A percentile compares a stretch with the other conserved stretches of the same genome.
These are phyloP conservation scores for Exophiala oligosperma DNA, from an alignment of 2,329 filamentous ascomycete species.

Conservation along the genomic window DNA sequence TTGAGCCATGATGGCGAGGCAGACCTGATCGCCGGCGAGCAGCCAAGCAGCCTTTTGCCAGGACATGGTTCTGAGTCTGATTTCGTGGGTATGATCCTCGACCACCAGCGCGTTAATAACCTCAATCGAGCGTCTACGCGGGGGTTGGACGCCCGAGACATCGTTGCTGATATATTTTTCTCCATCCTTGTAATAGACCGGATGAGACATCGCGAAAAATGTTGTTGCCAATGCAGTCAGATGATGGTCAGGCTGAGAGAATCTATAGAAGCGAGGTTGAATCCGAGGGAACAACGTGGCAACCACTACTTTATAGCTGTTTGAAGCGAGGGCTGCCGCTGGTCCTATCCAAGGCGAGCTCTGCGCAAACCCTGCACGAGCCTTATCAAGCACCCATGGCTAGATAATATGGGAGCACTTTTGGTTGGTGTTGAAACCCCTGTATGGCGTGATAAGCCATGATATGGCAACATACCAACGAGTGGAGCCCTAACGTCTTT, in stretches of 20 bases:
- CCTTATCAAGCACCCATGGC: not conserved
- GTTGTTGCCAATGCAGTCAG: not conserved
- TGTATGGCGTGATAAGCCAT: slow-evolving; percentile 17
- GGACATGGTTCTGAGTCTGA: slow-evolving; percentile 54
- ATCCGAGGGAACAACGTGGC: not conserved
- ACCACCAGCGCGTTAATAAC: not conserved
- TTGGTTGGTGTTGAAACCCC: slow-evolving; percentile 2
- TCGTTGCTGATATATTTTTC: slow-evolving; percentile 1
- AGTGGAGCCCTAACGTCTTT: not conserved
- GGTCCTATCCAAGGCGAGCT: not conserved
- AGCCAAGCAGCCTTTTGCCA: slow-evolving; percentile 55
- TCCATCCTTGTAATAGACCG: not conserved
- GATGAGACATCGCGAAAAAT: not conserved
- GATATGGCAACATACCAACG: slow-evolving; percentile 4
- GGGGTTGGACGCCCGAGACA: slow-evolving; percentile 32
- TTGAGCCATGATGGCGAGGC: slow-evolving; percentile 54
- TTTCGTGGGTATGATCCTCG: slow-evolving; percentile 49
- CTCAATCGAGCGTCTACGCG: slow-evolving; percentile 27
- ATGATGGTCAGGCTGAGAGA: not conserved
- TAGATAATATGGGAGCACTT: not conserved
- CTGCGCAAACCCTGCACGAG: slow-evolving; percentile 4
- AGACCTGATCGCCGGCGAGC: slow-evolving; percentile 51
- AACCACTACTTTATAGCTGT: no score
- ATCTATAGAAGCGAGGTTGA: not conserved
- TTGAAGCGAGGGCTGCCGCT: no score